Conservation (phyloP, 352 stramenopile species). For the Phytophthora parvispora region DNA sequence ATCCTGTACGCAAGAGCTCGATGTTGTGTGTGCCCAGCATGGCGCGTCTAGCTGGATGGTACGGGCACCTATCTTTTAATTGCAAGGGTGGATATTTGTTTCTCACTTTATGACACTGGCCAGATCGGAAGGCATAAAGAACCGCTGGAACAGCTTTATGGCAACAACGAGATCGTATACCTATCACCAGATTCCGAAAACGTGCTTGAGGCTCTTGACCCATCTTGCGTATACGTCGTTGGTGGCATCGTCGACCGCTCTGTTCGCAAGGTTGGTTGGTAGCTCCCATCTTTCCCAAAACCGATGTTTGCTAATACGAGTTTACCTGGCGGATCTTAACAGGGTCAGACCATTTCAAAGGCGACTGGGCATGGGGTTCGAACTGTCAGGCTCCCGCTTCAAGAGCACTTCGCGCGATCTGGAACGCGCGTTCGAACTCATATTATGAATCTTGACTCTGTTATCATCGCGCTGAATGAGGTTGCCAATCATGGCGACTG, state of each 20-base stretch:
- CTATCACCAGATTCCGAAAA: conserved; percentile 87
- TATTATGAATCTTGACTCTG: conserved; percentile 85
- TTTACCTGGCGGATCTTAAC: not conserved
- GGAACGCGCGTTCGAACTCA: conserved; percentile 52
- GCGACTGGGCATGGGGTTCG: conserved; percentile 38
- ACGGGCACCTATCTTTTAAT: not conserved
- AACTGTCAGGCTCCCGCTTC: conserved; percentile 69
- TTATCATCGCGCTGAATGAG: conserved; percentile 81
- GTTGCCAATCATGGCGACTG: conserved; percentile 77
- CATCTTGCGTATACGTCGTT: conserved; percentile 73
- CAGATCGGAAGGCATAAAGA: conserved; percentile 53
- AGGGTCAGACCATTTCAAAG: conserved; percentile 62
- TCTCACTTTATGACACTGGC: not conserved
- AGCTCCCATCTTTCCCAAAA: not conserved
- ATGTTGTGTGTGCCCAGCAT: conserved; percentile 46
- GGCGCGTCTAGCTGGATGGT: conserved; percentile 76
- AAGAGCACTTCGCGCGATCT: conserved; percentile 52
- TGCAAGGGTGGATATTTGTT: not conserved
- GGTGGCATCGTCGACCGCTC: conserved; percentile 90
- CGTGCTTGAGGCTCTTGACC: conserved; percentile 64
- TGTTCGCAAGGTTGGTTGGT: conserved; percentile 46
- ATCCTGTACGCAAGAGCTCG: conserved; percentile 52
- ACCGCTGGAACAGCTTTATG: conserved; percentile 64
- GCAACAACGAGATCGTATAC: conserved; percentile 70
- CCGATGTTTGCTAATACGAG: not conserved